phyloP scores from a whole-genome alignment of 2,329 filamentous ascomycete genomes.

The Plenodomus biglobosus region DNA sequence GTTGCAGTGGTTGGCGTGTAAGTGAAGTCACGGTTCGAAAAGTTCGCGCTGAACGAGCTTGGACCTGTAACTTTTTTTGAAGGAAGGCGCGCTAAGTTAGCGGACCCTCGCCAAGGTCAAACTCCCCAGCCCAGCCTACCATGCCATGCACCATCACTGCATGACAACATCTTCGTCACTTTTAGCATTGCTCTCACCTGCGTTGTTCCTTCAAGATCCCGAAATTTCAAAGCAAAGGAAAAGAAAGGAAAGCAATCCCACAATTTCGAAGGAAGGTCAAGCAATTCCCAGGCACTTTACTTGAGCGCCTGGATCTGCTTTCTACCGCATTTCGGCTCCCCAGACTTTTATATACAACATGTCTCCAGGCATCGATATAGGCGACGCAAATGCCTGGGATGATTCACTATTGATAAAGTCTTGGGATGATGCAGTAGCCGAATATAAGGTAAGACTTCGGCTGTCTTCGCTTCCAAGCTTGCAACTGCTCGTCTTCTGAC shows the following conservation, averaged over 20 bases:
- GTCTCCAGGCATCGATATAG: constrained; percentile 30
- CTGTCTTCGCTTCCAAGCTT: too few relatives aligned
- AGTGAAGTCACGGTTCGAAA: constrained; percentile 23
- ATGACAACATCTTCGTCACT: too few relatives aligned
- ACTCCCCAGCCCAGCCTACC: too few relatives aligned
- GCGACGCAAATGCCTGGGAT: constrained; percentile 42
- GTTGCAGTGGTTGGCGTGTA: constrained; percentile 6
- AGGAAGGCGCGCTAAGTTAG: constrained; percentile 22
- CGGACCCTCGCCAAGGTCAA: constrained; percentile 17
- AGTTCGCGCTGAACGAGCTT: constrained; percentile 34
- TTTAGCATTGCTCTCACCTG: neutral
- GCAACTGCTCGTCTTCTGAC: constrained; percentile 5
- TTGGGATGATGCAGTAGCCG: constrained; percentile 41
- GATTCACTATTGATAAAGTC: constrained; percentile 40
- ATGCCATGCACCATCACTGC: too few relatives aligned
- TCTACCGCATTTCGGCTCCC: too few relatives aligned
- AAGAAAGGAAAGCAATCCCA: too few relatives aligned
- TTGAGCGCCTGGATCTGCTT: too few relatives aligned
- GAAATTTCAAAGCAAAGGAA: too few relatives aligned
- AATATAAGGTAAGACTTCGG: constrained; percentile 36
- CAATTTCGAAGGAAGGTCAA: too few relatives aligned
- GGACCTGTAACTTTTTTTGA: constrained; percentile 34
- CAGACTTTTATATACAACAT: constrained; percentile 12
- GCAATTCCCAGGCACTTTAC: too few relatives aligned
- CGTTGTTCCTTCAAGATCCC: too few relatives aligned